Percentiles rank a stretch among this genome's conserved stretches.
Evolutionary conservation across 108 stramenopile genomes (phyloP).

Genomic region (Asterionellopsis glacialis): DNA sequence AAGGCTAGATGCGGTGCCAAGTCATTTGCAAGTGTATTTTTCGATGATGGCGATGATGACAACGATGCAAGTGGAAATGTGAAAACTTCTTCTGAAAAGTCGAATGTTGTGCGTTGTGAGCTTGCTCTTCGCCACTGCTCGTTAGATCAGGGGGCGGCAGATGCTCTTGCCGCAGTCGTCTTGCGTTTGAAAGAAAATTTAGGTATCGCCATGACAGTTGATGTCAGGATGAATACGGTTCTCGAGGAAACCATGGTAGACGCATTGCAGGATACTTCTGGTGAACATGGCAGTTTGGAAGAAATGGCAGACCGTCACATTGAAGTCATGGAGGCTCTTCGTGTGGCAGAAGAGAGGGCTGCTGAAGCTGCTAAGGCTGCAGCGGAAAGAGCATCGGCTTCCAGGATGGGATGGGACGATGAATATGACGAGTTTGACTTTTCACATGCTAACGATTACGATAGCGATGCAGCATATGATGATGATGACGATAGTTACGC

Average conservation of each 20-base stretch:
- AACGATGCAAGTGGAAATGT: background rate
- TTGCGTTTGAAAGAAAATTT: conserved; percentile 21
- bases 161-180: conserved; percentile 66
- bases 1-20: conserved; percentile 57
- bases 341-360: conserved; percentile 43
- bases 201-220: conserved; percentile 34
- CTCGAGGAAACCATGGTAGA: conserved; percentile 53
- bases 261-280: conserved; percentile 31
- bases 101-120: conserved; percentile 3
- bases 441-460: background rate
- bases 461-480: background rate
- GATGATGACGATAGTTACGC: background rate
- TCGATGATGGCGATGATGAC: conserved; percentile 10
- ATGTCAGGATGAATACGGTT: conserved; percentile 63
- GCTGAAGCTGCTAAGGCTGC: conserved; percentile 34
- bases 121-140: conserved; percentile 60
- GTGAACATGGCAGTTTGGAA: conserved; percentile 18
- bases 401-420: background rate
- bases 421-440: background rate
- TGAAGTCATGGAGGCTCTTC: conserved; percentile 45
- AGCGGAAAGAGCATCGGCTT: conserved; percentile 8
- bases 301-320: conserved; percentile 65
- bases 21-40: conserved; percentile 43
- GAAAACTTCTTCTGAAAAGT: background rate
- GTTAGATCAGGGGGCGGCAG: conserved; percentile 63